Conservation (phyloP, 2,329 filamentous ascomycete genomes). For the Laburnicola sp. region DNA sequence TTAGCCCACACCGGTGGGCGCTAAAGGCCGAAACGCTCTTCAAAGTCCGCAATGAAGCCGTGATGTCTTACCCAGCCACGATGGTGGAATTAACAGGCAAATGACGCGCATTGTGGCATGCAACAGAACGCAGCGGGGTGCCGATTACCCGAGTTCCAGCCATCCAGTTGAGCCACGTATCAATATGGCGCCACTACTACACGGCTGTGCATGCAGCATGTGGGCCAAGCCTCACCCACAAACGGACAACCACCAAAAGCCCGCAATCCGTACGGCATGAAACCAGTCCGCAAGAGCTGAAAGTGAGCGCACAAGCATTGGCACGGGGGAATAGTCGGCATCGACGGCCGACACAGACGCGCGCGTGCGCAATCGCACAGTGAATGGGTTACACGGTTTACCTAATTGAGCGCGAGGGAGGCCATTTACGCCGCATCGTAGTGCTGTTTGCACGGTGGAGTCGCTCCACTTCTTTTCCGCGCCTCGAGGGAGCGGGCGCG, state of each 20-base stretch:
- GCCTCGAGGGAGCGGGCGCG: neutral
- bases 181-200: constrained; percentile 3
- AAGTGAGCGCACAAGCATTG: neutral
- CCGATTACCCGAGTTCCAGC: neutral
- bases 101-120: no score
- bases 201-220: constrained; percentile 5
- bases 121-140: no score
- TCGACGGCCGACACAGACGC: neutral
- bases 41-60: no score
- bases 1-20: no score
- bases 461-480: neutral
- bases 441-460: neutral
- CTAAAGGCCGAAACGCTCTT: no score
- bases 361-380: neutral
- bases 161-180: constrained; percentile 8
- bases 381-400: neutral
- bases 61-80: no score
- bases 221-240: neutral
- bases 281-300: constrained; percentile 1
- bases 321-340: constrained; percentile 2
- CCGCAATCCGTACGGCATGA: neutral
- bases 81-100: no score
- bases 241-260: neutral
- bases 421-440: neutral
- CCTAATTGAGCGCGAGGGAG: no score